Conservation (phyloP, 139 green algal species). For the Ettlia oleoabundans region DNA sequence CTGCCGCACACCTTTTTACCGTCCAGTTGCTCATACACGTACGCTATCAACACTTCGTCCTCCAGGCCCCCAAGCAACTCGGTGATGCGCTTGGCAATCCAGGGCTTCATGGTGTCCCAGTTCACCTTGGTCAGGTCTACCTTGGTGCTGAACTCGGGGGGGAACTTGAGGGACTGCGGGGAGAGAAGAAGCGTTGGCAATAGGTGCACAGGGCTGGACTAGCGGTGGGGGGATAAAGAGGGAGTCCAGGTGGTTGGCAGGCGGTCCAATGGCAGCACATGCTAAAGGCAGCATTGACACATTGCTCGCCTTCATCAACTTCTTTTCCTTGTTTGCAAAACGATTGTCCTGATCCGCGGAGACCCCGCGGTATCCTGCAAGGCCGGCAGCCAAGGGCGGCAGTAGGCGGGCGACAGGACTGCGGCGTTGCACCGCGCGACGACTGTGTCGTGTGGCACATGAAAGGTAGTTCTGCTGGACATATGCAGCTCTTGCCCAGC, state of each 20-base stretch:
- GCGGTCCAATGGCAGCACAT: too few species aligned
- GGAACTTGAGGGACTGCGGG: conserved; percentile 70
- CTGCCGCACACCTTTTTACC: conserved; percentile 57
- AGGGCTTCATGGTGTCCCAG: conserved; percentile 92
- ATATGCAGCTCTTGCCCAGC: too few species aligned
- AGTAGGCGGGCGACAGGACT: neutral
- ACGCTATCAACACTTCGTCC: conserved; percentile 95
- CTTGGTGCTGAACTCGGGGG: conserved; percentile 77
- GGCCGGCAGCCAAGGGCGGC: neutral
- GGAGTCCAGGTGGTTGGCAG: too few species aligned
- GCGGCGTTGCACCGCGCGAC: neutral
- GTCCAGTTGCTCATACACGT: conserved; percentile 92
- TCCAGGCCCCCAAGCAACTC: conserved; percentile 92
- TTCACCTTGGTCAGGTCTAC: conserved; percentile 86
- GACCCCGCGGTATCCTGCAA: conserved; percentile 33
- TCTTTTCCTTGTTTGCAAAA: conserved; percentile 82
- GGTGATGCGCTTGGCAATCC: conserved; percentile 92
- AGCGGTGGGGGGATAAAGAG: too few species aligned
- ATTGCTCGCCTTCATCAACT: conserved; percentile 62
- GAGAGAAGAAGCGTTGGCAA: neutral
- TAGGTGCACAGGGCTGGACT: too few species aligned
- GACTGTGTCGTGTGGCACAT: neutral
- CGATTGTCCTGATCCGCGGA: conserved; percentile 74
- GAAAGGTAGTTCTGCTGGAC: too few species aligned
- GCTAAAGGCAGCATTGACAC: too few species aligned